These are phyloP conservation scores for Paecilomyces variotii DNA, from an alignment of 2,329 filamentous ascomycete genomes.

Conservation along the genomic window DNA sequence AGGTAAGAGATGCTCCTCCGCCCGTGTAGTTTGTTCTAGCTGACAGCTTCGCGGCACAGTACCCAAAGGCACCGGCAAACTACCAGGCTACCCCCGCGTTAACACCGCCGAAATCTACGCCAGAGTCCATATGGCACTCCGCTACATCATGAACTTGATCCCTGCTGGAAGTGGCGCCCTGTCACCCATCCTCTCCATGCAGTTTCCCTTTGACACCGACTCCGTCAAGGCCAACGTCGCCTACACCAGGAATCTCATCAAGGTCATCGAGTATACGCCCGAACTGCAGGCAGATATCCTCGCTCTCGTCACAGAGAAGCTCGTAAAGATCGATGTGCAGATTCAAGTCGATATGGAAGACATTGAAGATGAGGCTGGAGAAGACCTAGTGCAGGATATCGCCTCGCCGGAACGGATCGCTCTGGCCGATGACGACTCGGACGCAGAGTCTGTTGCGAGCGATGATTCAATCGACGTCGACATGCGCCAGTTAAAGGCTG, in stretches of 20 bases:
- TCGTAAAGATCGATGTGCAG: conserved; percentile 91
- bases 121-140: conserved; percentile 67
- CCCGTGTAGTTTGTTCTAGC: conserved; percentile 25
- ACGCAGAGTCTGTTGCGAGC: conserved; percentile 53
- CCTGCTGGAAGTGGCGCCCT: conserved; percentile 69
- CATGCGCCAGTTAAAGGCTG: conserved; percentile 50
- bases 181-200: conserved; percentile 55
- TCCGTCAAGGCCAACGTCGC: conserved; percentile 70
- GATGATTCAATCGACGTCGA: conserved; percentile 49
- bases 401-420: conserved; percentile 30
- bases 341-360: conserved; percentile 92
- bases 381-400: conserved; percentile 52
- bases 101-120: conserved; percentile 58
- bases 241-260: conserved; percentile 81
- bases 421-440: conserved; percentile 53
- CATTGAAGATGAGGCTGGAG: conserved; percentile 77
- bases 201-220: conserved; percentile 71
- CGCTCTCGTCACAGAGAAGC: conserved; percentile 71
- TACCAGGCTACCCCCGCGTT: conserved; percentile 51
- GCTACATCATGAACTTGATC: conserved; percentile 69
- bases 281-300: conserved; percentile 73
- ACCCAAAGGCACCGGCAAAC: conserved; percentile 46
- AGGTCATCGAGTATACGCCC: conserved; percentile 67
- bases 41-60: conserved; percentile 22
- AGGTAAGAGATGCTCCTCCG: conserved; percentile 28